Evolutionary conservation across 352 stramenopile species (phyloP).

Genomic region (Phytophthora podocarpi): DNA sequence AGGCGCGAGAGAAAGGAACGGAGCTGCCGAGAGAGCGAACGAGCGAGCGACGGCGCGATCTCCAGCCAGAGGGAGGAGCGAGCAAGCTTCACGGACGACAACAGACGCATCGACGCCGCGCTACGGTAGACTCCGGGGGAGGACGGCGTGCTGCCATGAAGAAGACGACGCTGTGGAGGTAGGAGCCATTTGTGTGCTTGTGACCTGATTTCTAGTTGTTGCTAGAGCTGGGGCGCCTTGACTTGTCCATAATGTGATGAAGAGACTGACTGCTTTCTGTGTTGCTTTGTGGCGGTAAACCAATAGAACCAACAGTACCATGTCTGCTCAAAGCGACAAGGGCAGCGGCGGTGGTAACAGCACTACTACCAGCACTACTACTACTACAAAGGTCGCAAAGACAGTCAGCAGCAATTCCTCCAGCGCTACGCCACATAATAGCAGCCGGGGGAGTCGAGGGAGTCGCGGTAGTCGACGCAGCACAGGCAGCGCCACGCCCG

Average conservation of each 20-base stretch:
- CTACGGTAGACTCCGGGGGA: conserved; percentile 4
- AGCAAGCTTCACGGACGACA: conserved; percentile 11
- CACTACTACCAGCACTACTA: too few relatives aligned
- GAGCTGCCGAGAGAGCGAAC: conserved; percentile 19
- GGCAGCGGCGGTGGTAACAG: too few relatives aligned
- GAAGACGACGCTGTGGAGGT: conserved; percentile 43
- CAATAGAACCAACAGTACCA: conserved; percentile 22
- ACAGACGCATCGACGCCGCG: not conserved
- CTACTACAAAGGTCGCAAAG: conserved; percentile 12
- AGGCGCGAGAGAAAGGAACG: conserved; percentile 26
- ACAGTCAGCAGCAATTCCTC: conserved; percentile 11
- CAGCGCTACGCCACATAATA: conserved; percentile 15
- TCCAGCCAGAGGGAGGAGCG: not conserved
- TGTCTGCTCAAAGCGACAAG: conserved; percentile 14
- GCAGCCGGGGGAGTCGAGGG: conserved; percentile 23
- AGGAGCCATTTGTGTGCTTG: not conserved
- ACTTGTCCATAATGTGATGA: not conserved
- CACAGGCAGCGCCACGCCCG: conserved; percentile 23
- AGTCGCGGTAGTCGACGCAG: conserved; percentile 33
- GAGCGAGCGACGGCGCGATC: conserved; percentile 25
- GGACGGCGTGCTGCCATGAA: conserved; percentile 28
- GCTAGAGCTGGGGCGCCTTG: not conserved
- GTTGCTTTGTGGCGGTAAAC: not conserved
- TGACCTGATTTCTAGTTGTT: conserved; percentile 27
- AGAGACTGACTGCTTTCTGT: not conserved